These are phyloP conservation scores for Pugionium cornutum DNA, from an alignment of 345 rosid genomes.

Conservation along the genomic window DNA sequence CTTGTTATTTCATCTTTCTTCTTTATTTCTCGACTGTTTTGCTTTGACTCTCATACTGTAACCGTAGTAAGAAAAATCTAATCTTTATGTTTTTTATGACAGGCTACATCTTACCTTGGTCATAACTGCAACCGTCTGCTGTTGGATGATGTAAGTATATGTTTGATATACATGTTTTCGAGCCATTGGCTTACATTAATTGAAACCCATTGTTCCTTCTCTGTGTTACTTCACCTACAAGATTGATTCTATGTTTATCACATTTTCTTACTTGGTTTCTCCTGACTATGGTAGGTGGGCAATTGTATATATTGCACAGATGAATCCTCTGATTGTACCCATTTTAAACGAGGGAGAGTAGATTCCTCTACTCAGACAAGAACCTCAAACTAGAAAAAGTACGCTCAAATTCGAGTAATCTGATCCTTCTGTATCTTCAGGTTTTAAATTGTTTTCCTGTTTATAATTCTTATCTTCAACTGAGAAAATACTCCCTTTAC, in stretches of 20 bases:
- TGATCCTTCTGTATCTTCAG: slow-evolving; percentile 40
- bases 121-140: slow-evolving; percentile 85
- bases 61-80: neutral
- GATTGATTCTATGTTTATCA: slow-evolving; percentile 19
- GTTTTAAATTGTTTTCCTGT: slow-evolving; percentile 39
- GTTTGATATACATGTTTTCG: slow-evolving; percentile 17
- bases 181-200: neutral
- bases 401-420: slow-evolving; percentile 25
- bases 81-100: slow-evolving; percentile 36
- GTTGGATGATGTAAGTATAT: slow-evolving; percentile 95
- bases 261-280: slow-evolving; percentile 10
- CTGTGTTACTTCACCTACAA: neutral
- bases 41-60: neutral
- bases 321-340: slow-evolving; percentile 98
- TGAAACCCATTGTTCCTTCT: neutral
- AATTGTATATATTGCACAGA: slow-evolving; percentile 92
- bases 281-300: slow-evolving; percentile 74
- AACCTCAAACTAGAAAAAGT: slow-evolving; percentile 34
- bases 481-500: too few species aligned
- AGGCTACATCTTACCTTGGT: slow-evolving; percentile 90
- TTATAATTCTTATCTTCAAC: slow-evolving; percentile 29
- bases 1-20: slow-evolving; percentile 6
- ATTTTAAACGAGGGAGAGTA: slow-evolving; percentile 76
- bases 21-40: slow-evolving; percentile 9
- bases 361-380: slow-evolving; percentile 39